Conservation (phyloP, 768 basidiomycete genomes). For the Lactarius psammicola region DNA sequence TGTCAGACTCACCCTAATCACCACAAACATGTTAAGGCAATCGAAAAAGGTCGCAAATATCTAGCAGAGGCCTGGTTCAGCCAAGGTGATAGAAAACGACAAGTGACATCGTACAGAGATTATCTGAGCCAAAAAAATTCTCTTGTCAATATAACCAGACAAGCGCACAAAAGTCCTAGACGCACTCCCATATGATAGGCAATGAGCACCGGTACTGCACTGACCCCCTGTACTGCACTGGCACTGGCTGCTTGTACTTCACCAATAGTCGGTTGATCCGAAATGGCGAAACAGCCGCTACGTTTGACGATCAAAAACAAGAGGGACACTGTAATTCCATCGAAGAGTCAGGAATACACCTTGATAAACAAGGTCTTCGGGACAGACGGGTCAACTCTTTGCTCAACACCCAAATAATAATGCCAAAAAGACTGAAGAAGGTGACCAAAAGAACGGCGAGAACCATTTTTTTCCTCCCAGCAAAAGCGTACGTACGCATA, state of each 20-base stretch:
- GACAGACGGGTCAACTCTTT: constrained; percentile 11
- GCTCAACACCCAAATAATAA: constrained; percentile 17
- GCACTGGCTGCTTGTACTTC: not conserved
- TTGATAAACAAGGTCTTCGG: not conserved
- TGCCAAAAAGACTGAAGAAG: constrained; percentile 8
- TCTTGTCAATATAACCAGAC: not conserved
- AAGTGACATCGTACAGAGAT: constrained; percentile 15
- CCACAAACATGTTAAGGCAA: constrained; percentile 15
- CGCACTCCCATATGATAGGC: constrained; percentile 24
- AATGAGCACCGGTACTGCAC: not conserved
- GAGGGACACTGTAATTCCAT: constrained; percentile 6
- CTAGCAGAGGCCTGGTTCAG: not conserved
- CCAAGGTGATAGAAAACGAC: not conserved
- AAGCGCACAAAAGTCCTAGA: not conserved
- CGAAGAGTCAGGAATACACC: not conserved
- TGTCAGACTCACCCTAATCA: constrained; percentile 11
- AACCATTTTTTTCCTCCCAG: constrained; percentile 11
- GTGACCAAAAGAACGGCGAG: constrained; percentile 7
- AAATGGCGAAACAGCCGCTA: constrained; percentile 17
- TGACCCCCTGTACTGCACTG: not conserved
- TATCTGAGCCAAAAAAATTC: not conserved
- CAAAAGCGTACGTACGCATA: constrained; percentile 26
- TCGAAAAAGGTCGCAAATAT: constrained; percentile 15
- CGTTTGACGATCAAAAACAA: not conserved
- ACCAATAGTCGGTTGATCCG: not conserved